Evolutionary conservation across 1,139 yeast species (phyloP).

Genomic region (Pichia sp.): DNA sequence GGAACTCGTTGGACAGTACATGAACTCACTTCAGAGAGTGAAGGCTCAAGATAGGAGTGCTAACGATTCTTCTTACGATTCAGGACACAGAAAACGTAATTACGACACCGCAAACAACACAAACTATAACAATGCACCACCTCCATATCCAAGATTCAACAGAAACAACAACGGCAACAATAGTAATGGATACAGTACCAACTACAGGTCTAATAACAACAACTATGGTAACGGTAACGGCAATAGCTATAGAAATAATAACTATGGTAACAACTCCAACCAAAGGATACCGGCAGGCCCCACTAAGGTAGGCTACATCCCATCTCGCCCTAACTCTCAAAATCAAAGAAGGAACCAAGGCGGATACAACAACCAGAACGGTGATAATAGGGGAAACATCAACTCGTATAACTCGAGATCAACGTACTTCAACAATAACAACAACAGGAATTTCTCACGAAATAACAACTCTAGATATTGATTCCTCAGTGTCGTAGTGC

Average conservation of each 20-base stretch:
- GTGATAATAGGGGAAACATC: background rate
- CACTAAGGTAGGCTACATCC: constrained; percentile 8
- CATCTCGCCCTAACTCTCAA: constrained; percentile 4
- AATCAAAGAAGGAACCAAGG: constrained; percentile 12
- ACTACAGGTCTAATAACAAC: too few species aligned
- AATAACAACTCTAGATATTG: constrained; percentile 4
- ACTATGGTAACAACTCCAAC: background rate
- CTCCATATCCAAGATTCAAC: constrained; percentile 12
- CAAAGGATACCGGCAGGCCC: constrained; percentile 7
- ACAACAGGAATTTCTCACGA: constrained; percentile 2
- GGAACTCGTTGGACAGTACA: constrained; percentile 43
- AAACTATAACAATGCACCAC: constrained; percentile 18
- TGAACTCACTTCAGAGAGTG: too few species aligned
- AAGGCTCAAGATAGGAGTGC: constrained; percentile 1
- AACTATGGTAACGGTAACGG: constrained; percentile 2
- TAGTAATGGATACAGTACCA: too few species aligned
- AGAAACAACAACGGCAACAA: background rate
- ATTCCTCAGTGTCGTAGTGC: too few species aligned
- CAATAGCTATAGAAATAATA: constrained; percentile 2
- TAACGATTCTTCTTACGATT: constrained; percentile 6
- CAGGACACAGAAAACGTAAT: constrained; percentile 15
- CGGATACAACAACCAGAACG: too few species aligned
- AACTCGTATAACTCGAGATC: constrained; percentile 3
- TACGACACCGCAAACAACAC: constrained; percentile 15
- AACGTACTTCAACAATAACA: constrained; percentile 8